Evolutionary conservation across 345 rosid species (phyloP), one percentile per base, ranked within the genome.

Genomic region (Linum trigynum): DNA sequence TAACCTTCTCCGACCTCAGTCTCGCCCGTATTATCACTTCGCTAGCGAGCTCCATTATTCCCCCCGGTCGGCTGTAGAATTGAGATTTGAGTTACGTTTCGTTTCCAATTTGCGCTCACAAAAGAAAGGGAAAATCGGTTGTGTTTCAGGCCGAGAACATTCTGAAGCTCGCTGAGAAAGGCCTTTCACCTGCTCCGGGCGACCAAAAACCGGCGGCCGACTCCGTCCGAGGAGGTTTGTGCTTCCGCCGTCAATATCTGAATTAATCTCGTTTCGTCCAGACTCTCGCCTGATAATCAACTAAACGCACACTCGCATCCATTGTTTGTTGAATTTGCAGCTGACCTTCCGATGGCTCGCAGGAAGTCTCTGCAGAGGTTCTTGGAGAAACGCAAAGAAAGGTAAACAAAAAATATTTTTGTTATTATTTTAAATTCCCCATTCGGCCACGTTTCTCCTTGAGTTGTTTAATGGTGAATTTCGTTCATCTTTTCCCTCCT

Each of bases 301-400:
- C 23, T 5, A 55, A 11, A 55, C 23, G 0, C 4, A 14, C 10
- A 16, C 14, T 10, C 11, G 1, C 15, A 3, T 7, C 36, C 35
- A 6, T 45, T 50, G 32, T 23, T 23, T 16, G 32, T 64, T 3
- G 53, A 12, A 38, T 48, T 23, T 40, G 61, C 35, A 57, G 40
- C 73, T 90, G 97, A 85, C 82, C 80, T 94, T 68, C 95, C 97
- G 0, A 78, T 86, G 45, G 80, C 84, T 16, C 68, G 99, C 61
- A 74, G 72, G 75, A 90, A 79, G 70, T 94, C 99, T 41, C 77
- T 94, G 61, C 84, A 84, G 83, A 83, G 92, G 69, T 94, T 94
- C 72, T 74, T 94, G 41, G 95, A 85, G 84, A 94, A 88, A 71
- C 97, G 97, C 40, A 94, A 85, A 69, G 95, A 84, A 74, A 88